These are phyloP conservation scores for Cynanchum wilfordii DNA, from an alignment of 257 asterid species.

Conservation along the genomic window DNA sequence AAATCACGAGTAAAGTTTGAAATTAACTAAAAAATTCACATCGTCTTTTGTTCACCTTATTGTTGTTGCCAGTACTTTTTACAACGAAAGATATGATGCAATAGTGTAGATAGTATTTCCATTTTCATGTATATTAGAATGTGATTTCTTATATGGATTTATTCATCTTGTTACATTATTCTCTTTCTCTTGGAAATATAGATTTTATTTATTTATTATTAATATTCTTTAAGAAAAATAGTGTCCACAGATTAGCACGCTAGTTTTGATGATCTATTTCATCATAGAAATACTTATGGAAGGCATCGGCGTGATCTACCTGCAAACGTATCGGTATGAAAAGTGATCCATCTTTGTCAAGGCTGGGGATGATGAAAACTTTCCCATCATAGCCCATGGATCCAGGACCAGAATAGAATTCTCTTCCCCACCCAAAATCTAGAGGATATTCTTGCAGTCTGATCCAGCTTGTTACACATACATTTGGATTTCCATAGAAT, in stretches of 20 bases:
- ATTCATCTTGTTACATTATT: background rate
- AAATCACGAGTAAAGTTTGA: background rate
- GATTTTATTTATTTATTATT: too few relatives aligned
- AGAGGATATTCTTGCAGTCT: constrained; percentile 8
- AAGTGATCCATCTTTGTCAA: constrained; percentile 18
- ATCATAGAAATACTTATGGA: background rate
- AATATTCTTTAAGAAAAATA: too few relatives aligned
- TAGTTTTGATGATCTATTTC: background rate
- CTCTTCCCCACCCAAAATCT: constrained; percentile 32
- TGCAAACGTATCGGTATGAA: constrained; percentile 4
- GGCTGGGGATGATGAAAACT: constrained; percentile 9
- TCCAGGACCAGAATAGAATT: constrained; percentile 23
- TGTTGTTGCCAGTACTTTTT: background rate
- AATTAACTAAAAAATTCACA: too few relatives aligned
- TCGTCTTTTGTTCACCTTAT: background rate
- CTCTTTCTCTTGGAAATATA: too few relatives aligned
- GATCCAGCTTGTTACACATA: constrained; percentile 23
- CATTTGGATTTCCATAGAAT: constrained; percentile 25
- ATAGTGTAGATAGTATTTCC: background rate
- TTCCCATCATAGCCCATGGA: constrained; percentile 21
- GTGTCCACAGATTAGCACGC: too few relatives aligned
- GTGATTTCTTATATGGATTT: background rate
- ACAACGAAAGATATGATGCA: too few relatives aligned
- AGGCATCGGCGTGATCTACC: background rate
- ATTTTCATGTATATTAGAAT: background rate